phyloP scores from a whole-genome alignment of 1,139 yeast species.

The Maudiozyma humilis region DNA sequence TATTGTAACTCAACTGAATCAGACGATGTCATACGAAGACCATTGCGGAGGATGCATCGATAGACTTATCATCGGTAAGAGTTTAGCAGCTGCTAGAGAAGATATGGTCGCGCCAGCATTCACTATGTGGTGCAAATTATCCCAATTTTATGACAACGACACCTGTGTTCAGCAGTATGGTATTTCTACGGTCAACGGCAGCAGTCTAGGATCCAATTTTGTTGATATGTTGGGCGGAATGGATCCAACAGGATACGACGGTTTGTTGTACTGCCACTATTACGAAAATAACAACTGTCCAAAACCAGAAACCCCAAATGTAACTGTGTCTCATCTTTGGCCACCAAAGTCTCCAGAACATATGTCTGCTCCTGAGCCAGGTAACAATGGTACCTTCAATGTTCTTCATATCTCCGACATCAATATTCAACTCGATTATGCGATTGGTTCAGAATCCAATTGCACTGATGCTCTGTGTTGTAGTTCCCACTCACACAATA shows the following conservation, averaged over 20 bases:
- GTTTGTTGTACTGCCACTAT: not conserved
- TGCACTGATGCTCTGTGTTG: constrained; percentile 1
- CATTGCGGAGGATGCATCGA: not conserved
- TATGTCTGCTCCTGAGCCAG: constrained; percentile 2
- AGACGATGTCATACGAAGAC: not conserved
- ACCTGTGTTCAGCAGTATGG: constrained; percentile 1
- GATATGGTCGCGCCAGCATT: constrained; percentile 1
- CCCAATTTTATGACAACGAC: not conserved
- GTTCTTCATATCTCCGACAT: not conserved
- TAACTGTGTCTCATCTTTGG: not conserved
- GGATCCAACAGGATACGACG: constrained; percentile 4
- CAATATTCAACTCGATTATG: not conserved
- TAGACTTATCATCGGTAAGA: constrained; percentile 1
- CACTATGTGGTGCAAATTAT: constrained; percentile 1
- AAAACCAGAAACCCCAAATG: constrained; percentile 1
- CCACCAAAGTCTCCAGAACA: constrained; percentile 2
- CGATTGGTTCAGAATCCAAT: constrained; percentile 1
- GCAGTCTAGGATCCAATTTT: not conserved
- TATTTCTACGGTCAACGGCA: not conserved
- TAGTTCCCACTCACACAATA: not conserved
- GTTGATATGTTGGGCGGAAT: not conserved
- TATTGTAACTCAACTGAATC: not conserved
- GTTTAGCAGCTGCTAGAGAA: not conserved
- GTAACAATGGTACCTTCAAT: constrained; percentile 2
- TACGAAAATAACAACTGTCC: not conserved